Evolutionary conservation across 169 alveolate genomes (phyloP).

Genomic region (Plasmodium malariae): DNA sequence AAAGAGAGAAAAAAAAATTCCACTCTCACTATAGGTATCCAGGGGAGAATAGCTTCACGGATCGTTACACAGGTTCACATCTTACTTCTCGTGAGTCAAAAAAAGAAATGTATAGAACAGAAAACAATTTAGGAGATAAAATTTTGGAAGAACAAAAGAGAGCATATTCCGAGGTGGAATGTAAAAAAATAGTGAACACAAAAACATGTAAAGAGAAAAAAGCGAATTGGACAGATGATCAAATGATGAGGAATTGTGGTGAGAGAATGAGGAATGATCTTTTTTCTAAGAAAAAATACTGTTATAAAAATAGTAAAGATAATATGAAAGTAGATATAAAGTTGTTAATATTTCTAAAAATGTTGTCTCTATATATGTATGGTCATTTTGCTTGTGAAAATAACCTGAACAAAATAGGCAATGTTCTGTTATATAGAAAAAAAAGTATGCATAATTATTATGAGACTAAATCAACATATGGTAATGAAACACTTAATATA

Average conservation of each 20-base stretch:
- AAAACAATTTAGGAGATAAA: background rate
- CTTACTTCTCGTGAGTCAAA: background rate
- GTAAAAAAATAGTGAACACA: background rate
- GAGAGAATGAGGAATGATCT: too few species aligned
- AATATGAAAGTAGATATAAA: background rate
- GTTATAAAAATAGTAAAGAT: background rate
- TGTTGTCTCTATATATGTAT: slow-evolving; percentile 42
- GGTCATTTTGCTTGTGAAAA: slow-evolving; percentile 2
- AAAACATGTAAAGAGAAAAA: background rate
- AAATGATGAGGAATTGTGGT: too few species aligned
- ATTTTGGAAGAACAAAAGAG: background rate
- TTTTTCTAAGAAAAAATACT: background rate
- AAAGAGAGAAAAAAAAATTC: background rate
- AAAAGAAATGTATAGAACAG: background rate
- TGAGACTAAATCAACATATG: background rate
- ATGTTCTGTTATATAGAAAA: too few species aligned
- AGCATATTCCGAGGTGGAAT: background rate
- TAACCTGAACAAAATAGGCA: background rate
- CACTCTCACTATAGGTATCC: background rate
- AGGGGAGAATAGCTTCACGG: background rate
- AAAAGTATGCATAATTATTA: background rate
- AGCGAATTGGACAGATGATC: background rate
- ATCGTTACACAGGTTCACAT: background rate
- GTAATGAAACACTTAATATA: background rate
- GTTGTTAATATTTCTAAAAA: slow-evolving; percentile 33